Conservation (phyloP, 139 green algal genomes). For the Tetraselmis striata region DNA sequence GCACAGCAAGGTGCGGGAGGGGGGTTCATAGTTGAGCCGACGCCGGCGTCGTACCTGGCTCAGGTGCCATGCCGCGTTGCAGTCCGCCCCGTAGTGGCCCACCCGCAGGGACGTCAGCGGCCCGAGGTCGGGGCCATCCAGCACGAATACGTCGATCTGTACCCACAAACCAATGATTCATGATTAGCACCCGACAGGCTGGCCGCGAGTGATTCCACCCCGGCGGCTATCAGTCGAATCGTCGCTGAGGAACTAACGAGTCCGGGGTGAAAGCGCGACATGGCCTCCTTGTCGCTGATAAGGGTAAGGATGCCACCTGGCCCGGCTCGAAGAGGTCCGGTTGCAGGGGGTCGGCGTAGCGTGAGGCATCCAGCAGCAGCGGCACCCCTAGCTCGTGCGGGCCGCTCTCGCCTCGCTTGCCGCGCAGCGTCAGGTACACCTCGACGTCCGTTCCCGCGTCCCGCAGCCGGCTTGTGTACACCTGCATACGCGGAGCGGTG, state of each 20-base stretch:
- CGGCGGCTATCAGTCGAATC: too few relatives aligned
- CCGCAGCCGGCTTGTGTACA: background rate
- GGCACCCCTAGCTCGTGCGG: background rate
- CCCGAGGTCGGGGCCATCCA: background rate
- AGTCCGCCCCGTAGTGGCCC: background rate
- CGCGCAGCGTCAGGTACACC: background rate
- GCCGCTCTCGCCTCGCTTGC: background rate
- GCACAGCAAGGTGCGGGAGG: too few relatives aligned
- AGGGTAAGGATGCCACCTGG: too few relatives aligned
- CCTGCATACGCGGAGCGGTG: too few relatives aligned
- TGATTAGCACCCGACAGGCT: too few relatives aligned
- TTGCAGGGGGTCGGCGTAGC: background rate
- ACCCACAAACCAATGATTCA: too few relatives aligned
- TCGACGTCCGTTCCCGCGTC: background rate
- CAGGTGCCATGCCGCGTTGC: background rate
- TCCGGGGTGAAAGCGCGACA: too few relatives aligned
- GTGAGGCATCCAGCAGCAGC: background rate
- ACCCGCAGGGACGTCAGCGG: background rate
- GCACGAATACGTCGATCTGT: background rate
- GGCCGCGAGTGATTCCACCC: too few relatives aligned
- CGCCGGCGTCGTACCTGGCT: too few relatives aligned
- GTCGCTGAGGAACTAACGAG: too few relatives aligned
- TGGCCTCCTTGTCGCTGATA: too few relatives aligned
- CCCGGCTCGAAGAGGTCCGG: background rate
- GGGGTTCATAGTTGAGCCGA: too few relatives aligned